Evolutionary conservation across 192 early-diverging fungal genomes (phyloP), one percentile per base, ranked within the genome.

Genomic region (Entophlyctis luteolus): DNA sequence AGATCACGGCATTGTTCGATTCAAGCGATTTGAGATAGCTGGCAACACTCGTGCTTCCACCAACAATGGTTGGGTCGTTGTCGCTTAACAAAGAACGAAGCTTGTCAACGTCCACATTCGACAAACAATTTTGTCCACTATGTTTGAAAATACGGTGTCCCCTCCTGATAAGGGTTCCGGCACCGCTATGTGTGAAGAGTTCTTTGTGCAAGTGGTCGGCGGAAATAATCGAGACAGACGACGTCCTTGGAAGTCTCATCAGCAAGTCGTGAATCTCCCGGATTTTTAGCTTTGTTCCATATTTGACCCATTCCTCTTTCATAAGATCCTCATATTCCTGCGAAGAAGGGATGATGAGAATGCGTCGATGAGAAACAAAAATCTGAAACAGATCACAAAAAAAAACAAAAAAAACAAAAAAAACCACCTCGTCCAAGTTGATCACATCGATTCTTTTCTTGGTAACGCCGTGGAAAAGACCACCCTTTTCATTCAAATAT

Each of bases 131-230:
- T 18, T 48, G 63, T 55, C 92, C 72, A 22, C 77, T 80, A 72
- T 87, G 83, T 58, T 86, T 85, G 67, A 89, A 90, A 34, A 99
- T 78, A 59, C 89, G 86, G 86, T 98, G 88, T 31, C 95, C 97
- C 36, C 97, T 92, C 56, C 95, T 91, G 45, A 99, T 93, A 50
- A 99, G 81, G 3, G 97, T 99, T 28, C 95, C 95, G 4, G 97
- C 90, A n/a, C 97, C 95, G 59, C 84, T 87, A 75, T 98, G 92
- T 34, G 97, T 99, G 63, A 99, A 99, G 48, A 99, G 81, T 77
- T 99, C 97, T 83, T 99, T 99, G 81, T 98, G 97, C 37, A 99
- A 80, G 66, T 99, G 92, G 67, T 95, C 93, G 48, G 95, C 93
- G 47, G 97, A 98, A 70, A 98, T 99, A 71, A 98, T 99, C 50